Conservation (phyloP, 352 stramenopile genomes). For the Globisporangium okanoganense region DNA sequence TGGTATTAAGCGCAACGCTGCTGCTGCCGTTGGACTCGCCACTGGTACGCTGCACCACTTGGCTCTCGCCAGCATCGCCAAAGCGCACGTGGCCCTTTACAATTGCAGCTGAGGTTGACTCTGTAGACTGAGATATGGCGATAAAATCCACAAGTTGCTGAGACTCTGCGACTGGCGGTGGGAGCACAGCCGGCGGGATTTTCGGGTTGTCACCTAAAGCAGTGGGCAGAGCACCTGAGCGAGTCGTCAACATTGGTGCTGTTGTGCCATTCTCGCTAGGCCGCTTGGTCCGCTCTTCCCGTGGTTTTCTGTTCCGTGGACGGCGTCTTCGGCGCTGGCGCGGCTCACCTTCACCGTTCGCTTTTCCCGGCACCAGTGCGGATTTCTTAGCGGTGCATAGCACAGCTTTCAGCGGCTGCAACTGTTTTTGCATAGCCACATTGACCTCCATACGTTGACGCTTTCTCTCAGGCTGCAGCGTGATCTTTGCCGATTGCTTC, state of each 20-base stretch:
- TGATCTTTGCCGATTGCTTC: conserved; percentile 2
- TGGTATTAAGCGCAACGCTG: not conserved
- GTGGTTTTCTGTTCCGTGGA: conserved; percentile 6
- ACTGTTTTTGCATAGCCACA: not conserved
- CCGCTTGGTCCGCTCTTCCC: not conserved
- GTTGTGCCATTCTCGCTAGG: not conserved
- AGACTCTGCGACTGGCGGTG: not conserved
- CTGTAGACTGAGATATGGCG: not conserved
- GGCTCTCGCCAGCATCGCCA: conserved; percentile 26
- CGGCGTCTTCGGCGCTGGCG: conserved; percentile 16
- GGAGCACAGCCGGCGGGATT: not conserved
- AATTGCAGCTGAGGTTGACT: not conserved
- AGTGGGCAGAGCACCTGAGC: not conserved
- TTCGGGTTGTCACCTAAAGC: not conserved
- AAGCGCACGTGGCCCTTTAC: conserved; percentile 39
- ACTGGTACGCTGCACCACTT: not conserved
- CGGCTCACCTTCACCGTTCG: not conserved
- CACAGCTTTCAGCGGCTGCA: not conserved
- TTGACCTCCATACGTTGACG: conserved; percentile 11
- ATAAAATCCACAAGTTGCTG: not conserved
- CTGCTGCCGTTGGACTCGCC: not conserved
- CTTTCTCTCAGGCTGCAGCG: conserved; percentile 13
- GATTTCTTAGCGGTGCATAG: conserved; percentile 9
- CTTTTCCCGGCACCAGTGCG: not conserved
- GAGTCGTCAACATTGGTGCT: not conserved